These are phyloP conservation scores for Cymbidium sinense DNA, from an alignment of 106 monocot species.

Conservation along the genomic window DNA sequence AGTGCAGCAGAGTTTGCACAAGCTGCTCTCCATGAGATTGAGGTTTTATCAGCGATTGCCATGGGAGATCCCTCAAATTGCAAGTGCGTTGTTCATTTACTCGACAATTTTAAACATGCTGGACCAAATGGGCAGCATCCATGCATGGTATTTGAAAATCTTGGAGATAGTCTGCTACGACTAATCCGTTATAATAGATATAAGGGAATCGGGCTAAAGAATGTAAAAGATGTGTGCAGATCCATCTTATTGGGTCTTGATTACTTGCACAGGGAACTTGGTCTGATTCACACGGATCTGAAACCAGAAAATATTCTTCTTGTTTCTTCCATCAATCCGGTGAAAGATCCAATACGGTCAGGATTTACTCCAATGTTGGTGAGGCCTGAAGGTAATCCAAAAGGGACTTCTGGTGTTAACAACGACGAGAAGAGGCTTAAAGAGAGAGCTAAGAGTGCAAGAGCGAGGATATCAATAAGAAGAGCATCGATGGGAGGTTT, in stretches of 20 bases:
- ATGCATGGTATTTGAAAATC: constrained; percentile 71
- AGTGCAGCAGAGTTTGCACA: constrained; percentile 71
- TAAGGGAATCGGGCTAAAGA: constrained; percentile 63
- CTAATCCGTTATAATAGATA: constrained; percentile 70
- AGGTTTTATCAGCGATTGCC: constrained; percentile 66
- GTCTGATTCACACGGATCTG: constrained; percentile 83
- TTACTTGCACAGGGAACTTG: constrained; percentile 72
- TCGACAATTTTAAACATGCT: constrained; percentile 77
- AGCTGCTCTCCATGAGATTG: constrained; percentile 81
- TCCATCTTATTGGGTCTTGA: constrained; percentile 76
- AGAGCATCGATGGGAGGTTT: constrained; percentile 52
- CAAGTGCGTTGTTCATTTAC: constrained; percentile 51
- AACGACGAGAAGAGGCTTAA: constrained; percentile 60
- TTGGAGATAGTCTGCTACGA: constrained; percentile 84
- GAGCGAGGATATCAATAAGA: constrained; percentile 57
- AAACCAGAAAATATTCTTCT: constrained; percentile 95
- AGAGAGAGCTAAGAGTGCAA: constrained; percentile 59
- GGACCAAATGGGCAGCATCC: constrained; percentile 91
- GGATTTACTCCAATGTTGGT: constrained; percentile 66
- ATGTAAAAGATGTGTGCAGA: constrained; percentile 63
- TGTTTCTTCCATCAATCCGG: constrained; percentile 70
- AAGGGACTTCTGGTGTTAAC: constrained; percentile 28
- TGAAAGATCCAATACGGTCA: constrained; percentile 75
- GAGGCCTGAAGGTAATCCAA: constrained; percentile 45
- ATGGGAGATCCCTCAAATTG: constrained; percentile 62